Evolutionary conservation across 371 early-diverging fungal genomes (phyloP).

Genomic region (Batrachochytrium dendrobatidis): DNA sequence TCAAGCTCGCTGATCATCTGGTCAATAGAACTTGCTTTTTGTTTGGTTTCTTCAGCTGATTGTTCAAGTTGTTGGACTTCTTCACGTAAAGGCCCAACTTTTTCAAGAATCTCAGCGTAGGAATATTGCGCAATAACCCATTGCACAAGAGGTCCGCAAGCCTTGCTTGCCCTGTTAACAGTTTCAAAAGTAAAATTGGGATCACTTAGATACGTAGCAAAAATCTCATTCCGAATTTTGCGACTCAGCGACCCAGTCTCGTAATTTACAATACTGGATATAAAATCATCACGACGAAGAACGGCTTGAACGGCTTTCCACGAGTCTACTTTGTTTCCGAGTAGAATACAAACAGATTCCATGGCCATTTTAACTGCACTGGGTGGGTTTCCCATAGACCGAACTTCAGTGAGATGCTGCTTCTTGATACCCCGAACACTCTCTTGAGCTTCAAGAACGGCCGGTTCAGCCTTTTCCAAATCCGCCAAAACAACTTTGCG

Average conservation of each 20-base stretch:
- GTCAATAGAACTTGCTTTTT: constrained; percentile 66
- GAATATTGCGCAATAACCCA: constrained; percentile 97
- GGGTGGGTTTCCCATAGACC: constrained; percentile 97
- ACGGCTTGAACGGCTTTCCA: constrained; percentile 78
- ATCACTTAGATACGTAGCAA: constrained; percentile 65
- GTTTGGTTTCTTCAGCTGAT: constrained; percentile 68
- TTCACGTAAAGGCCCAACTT: constrained; percentile 90
- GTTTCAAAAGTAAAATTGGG: constrained; percentile 87
- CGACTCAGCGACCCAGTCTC: constrained; percentile 80
- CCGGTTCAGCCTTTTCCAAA: constrained; percentile 92
- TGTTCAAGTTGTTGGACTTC: constrained; percentile 82
- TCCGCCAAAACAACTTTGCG: constrained; percentile 77
- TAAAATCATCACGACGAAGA: constrained; percentile 96
- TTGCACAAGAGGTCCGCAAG: constrained; percentile 95
- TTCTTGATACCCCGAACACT: constrained; percentile 92
- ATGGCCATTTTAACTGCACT: constrained; percentile 93
- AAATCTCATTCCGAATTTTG: constrained; percentile 70
- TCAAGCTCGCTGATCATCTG: constrained; percentile 81
- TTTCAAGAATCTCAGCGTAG: constrained; percentile 85
- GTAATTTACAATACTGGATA: constrained; percentile 91
- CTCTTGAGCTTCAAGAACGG: constrained; percentile 91
- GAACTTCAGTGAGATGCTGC: constrained; percentile 96
- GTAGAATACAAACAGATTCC: constrained; percentile 93
- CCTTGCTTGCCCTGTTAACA: constrained; percentile 96
- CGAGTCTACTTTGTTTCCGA: constrained; percentile 79